phyloP scores from a whole-genome alignment of 371 early-diverging fungal species.

The Syncephalastrum monosporum region DNA sequence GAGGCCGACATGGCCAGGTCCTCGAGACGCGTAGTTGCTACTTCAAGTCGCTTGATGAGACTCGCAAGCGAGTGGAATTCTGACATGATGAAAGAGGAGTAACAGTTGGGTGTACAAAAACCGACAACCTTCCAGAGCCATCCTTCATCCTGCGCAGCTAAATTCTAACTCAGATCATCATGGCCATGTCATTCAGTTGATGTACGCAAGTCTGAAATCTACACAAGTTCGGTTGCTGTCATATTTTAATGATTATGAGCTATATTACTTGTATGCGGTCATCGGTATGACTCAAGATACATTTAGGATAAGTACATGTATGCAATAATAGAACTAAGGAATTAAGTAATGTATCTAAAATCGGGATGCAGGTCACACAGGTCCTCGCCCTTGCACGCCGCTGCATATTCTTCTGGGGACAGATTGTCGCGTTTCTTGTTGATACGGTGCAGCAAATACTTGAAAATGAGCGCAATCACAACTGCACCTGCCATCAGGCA shows the following conservation, averaged over 20 bases:
- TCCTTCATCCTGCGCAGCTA: no score
- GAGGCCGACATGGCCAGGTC: slow-evolving; percentile 66
- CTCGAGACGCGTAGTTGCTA: slow-evolving; percentile 83
- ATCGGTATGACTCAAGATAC: no score
- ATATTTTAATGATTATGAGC: no score
- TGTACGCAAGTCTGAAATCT: no score
- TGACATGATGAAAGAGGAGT: slow-evolving; percentile 42
- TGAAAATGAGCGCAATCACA: slow-evolving; percentile 40
- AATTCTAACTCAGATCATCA: no score
- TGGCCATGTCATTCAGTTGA: no score
- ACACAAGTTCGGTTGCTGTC: no score
- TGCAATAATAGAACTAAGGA: neutral
- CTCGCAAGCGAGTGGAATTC: slow-evolving; percentile 66
- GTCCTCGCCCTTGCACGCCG: slow-evolving; percentile 45
- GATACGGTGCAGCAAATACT: slow-evolving; percentile 27
- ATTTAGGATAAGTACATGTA: no score
- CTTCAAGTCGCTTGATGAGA: slow-evolving; percentile 82
- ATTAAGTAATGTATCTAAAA: slow-evolving; percentile 54
- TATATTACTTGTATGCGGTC: no score
- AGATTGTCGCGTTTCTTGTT: slow-evolving; percentile 15
- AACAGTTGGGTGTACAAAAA: no score
- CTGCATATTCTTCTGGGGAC: slow-evolving; percentile 40
- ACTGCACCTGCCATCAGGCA: slow-evolving; percentile 44
- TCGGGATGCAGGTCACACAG: slow-evolving; percentile 60
- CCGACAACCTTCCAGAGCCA: no score